A percentile compares a stretch with the other conserved stretches of the same genome.
Conservation (phyloP, 2,329 filamentous ascomycete genomes). For the Fusarium albidum region DNA sequence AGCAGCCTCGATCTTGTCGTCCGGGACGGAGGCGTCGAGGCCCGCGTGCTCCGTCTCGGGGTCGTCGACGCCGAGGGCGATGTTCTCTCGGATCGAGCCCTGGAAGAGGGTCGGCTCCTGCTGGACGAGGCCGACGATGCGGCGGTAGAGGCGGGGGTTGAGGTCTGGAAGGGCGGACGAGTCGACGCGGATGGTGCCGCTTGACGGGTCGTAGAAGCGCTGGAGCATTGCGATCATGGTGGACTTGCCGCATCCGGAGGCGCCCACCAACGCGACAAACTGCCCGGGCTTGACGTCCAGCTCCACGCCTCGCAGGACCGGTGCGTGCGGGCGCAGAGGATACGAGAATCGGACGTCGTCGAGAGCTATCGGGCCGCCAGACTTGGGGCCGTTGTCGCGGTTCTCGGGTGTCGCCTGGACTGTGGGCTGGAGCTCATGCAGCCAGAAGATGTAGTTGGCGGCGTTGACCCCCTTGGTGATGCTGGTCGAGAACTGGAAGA, state of each 20-base stretch:
- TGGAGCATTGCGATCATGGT: slow-evolving; percentile 65
- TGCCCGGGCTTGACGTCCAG: slow-evolving; percentile 52
- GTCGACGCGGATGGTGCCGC: slow-evolving; percentile 57
- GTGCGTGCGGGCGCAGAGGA: slow-evolving; percentile 54
- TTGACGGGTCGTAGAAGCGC: slow-evolving; percentile 53
- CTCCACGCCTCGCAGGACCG: slow-evolving; percentile 53
- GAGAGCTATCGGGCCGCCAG: slow-evolving; percentile 53
- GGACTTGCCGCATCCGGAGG: slow-evolving; percentile 65
- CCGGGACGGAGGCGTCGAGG: slow-evolving; percentile 17
- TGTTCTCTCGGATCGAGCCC: slow-evolving; percentile 84
- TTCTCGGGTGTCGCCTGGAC: slow-evolving; percentile 54
- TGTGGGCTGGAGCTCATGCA: slow-evolving; percentile 50
- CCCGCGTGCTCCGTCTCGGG: slow-evolving; percentile 15
- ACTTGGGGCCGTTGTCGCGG: slow-evolving; percentile 45
- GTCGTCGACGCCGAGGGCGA: slow-evolving; percentile 51
- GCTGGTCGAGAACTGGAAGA: slow-evolving; percentile 59
- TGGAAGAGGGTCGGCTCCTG: slow-evolving; percentile 76
- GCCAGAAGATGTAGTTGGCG: slow-evolving; percentile 61
- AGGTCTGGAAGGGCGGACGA: slow-evolving; percentile 50
- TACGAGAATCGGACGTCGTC: slow-evolving; percentile 70
- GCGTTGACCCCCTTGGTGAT: slow-evolving; percentile 60
- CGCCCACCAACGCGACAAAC: slow-evolving; percentile 63
- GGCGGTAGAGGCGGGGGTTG: slow-evolving; percentile 59
- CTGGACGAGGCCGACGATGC: slow-evolving; percentile 62
- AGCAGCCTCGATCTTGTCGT: slow-evolving; percentile 52